Evolutionary conservation across 495 filamentous ascomycete species (phyloP).

Genomic region (Glarea lozoyensis): DNA sequence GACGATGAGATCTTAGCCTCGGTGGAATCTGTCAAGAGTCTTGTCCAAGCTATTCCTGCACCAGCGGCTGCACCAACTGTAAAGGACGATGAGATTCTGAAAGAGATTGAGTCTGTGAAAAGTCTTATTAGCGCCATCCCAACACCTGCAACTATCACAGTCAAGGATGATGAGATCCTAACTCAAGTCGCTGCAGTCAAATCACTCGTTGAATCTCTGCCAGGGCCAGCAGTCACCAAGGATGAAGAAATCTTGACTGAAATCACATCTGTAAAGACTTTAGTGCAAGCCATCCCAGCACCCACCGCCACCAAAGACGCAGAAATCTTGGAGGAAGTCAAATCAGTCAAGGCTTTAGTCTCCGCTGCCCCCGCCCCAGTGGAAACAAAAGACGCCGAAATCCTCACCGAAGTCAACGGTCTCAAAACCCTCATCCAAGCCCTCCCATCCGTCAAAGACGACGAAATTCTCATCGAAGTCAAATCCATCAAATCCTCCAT

Average conservation of each 20-base stretch:
- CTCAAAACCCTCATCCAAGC: not conserved
- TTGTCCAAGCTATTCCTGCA: conserved; percentile 1
- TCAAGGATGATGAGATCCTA: not conserved
- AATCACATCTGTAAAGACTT: conserved; percentile 4
- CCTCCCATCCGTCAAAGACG: not conserved
- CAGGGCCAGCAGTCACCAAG: not conserved
- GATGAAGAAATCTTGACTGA: conserved; percentile 10
- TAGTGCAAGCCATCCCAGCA: conserved; percentile 7
- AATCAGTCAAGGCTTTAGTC: not conserved
- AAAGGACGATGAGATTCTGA: not conserved
- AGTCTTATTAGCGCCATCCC: not conserved
- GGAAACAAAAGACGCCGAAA: conserved; percentile 1
- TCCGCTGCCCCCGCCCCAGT: conserved; percentile 2
- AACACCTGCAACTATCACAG: not conserved
- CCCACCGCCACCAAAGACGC: conserved; percentile 6
- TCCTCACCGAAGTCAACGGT: not conserved
- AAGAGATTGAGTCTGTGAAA: not conserved
- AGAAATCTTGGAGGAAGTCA: conserved; percentile 6
- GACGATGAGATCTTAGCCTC: not conserved
- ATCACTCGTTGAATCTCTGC: not conserved
- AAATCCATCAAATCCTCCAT: conserved; percentile 1
- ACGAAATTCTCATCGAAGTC: conserved; percentile 3
- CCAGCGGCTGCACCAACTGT: not conserved
- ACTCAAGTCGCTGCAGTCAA: not conserved
- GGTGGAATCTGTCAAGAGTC: not conserved